Evolutionary conservation across 192 early-diverging fungal species (phyloP).

Genomic region (Umbelopsis vinacea): DNA sequence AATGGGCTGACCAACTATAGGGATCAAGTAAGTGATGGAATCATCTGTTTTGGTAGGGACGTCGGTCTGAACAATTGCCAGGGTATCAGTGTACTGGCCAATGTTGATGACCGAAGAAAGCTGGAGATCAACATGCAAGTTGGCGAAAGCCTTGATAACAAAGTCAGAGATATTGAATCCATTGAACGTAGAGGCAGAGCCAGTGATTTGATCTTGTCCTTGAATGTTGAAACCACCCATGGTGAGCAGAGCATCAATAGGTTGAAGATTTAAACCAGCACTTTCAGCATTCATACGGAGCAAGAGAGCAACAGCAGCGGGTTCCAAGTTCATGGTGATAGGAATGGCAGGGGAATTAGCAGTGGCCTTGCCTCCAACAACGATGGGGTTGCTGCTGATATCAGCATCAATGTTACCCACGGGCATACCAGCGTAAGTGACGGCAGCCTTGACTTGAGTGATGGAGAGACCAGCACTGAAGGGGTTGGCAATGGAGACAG

Average conservation of each 20-base stretch:
- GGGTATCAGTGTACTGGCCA: conserved; percentile 52
- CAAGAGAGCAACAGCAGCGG: conserved; percentile 48
- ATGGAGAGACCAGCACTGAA: conserved; percentile 52
- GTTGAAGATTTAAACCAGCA: conserved; percentile 45
- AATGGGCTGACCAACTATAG: conserved; percentile 59
- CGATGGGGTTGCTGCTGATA: conserved; percentile 45
- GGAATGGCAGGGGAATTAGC: conserved; percentile 35
- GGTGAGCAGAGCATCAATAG: conserved; percentile 48
- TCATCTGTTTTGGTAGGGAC: conserved; percentile 50
- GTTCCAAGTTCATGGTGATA: conserved; percentile 54
- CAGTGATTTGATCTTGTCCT: conserved; percentile 29
- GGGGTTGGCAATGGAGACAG: conserved; percentile 55
- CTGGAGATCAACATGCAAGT: conserved; percentile 51
- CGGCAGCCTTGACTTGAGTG: conserved; percentile 46
- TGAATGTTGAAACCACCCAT: conserved; percentile 39
- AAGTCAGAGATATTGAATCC: conserved; percentile 52
- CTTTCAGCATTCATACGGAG: conserved; percentile 45
- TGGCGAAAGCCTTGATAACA: conserved; percentile 49
- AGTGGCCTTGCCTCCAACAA: conserved; percentile 45
- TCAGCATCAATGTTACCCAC: conserved; percentile 51
- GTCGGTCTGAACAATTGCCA: conserved; percentile 43
- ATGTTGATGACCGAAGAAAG: conserved; percentile 48
- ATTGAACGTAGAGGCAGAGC: conserved; percentile 36
- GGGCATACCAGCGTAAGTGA: conserved; percentile 41
- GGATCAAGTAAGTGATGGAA: conserved; percentile 53